Conservation (phyloP, 192 early-diverging fungal genomes). For the Coemansia sp. region DNA sequence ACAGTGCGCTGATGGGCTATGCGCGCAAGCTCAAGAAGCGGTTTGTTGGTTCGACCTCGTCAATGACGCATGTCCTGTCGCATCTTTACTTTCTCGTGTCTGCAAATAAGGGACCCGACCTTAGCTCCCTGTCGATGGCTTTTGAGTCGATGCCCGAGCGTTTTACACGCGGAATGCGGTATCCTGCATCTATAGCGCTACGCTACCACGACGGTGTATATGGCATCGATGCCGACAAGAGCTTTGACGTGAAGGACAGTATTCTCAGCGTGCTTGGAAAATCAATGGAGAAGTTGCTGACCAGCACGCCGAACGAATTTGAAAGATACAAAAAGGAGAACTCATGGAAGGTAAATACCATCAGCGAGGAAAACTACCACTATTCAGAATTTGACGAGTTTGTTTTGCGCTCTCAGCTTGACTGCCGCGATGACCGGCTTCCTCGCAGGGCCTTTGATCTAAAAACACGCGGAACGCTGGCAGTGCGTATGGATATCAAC, state of each 20-base stretch:
- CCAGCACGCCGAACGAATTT: conserved; percentile 67
- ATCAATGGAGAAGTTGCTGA: conserved; percentile 87
- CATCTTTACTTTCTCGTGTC: conserved; percentile 79
- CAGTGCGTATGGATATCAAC: conserved; percentile 76
- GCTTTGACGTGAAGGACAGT: conserved; percentile 65
- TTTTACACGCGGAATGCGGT: conserved; percentile 67
- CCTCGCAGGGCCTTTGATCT: conserved; percentile 87
- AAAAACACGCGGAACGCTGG: conserved; percentile 84
- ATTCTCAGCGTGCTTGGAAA: conserved; percentile 80
- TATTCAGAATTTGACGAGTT: conserved; percentile 72
- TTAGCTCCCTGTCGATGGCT: conserved; percentile 59
- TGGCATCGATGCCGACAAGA: conserved; percentile 84
- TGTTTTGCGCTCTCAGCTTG: conserved; percentile 86
- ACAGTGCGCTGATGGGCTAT: conserved; percentile 57
- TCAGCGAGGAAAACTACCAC: conserved; percentile 67
- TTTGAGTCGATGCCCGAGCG: conserved; percentile 62
- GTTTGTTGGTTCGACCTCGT: conserved; percentile 90
- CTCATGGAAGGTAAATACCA: conserved; percentile 47
- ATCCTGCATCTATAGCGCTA: conserved; percentile 71
- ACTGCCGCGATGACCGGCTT: conserved; percentile 76
- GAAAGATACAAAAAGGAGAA: conserved; percentile 66
- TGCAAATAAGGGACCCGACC: conserved; percentile 62
- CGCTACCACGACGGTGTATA: conserved; percentile 72
- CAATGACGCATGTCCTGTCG: conserved; percentile 72
- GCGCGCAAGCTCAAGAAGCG: conserved; percentile 53